Percentiles rank a stretch among this genome's conserved stretches.
These are phyloP conservation scores for Kodamaea kakaduensis DNA, from an alignment of 805 yeast species.

Conservation along the genomic window DNA sequence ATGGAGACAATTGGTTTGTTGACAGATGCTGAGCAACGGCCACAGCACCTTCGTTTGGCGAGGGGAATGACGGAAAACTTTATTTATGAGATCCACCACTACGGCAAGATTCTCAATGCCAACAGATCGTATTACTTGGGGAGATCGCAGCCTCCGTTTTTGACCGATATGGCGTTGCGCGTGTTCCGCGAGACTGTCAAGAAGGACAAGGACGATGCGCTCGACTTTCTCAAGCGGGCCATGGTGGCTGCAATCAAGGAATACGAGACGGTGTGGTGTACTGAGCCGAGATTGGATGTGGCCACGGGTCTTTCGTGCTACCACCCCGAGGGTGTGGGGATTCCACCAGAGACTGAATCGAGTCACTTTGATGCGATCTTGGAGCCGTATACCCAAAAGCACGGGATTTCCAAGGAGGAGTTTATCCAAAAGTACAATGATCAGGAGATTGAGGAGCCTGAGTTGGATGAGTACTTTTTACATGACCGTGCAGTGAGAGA, in stretches of 20 bases:
- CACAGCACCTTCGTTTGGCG: conserved; percentile 61
- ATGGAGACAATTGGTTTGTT: conserved; percentile 84
- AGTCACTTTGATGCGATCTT: conserved; percentile 78
- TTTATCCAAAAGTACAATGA: conserved; percentile 60
- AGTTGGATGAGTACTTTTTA: conserved; percentile 79
- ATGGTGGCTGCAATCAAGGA: conserved; percentile 80
- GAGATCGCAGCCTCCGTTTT: conserved; percentile 94
- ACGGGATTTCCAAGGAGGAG: conserved; percentile 57
- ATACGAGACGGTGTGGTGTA: conserved; percentile 76
- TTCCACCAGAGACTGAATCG: conserved; percentile 95
- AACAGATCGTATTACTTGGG: conserved; percentile 87
- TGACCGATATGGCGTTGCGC: conserved; percentile 84
- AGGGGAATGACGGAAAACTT: conserved; percentile 90
- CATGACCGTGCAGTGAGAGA: conserved; percentile 96
- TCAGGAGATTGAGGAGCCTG: conserved; percentile 66
- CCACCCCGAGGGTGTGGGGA: conserved; percentile 87
- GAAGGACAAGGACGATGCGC: conserved; percentile 35
- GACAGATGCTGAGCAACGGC: conserved; percentile 40
- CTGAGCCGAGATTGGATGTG: conserved; percentile 67
- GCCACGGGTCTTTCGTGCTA: conserved; percentile 81
- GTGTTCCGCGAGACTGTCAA: conserved; percentile 58
- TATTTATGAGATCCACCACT: conserved; percentile 82
- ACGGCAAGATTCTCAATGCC: conserved; percentile 92
- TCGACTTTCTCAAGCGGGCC: conserved; percentile 62
- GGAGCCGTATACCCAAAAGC: conserved; percentile 62